phyloP scores from a whole-genome alignment of 176 grass and related monocot genomes.

The Zea mays region DNA sequence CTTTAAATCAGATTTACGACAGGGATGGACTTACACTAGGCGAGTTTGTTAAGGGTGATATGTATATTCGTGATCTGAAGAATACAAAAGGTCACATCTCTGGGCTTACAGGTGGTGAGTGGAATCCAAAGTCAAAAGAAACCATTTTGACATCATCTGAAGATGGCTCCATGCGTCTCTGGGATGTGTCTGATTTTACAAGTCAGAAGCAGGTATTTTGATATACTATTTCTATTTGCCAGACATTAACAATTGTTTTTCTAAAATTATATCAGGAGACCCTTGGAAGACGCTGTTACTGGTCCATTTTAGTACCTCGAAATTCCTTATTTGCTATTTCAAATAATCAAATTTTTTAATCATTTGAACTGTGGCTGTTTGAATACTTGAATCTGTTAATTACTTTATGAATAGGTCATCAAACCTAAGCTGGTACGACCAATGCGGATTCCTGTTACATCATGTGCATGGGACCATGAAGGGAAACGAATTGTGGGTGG shows the following conservation, averaged over 20 bases:
- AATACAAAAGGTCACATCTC: slow-evolving; percentile 58
- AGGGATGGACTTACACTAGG: slow-evolving; percentile 90
- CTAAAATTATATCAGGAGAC: slow-evolving; percentile 5
- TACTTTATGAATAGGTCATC: slow-evolving; percentile 65
- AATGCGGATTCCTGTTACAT: slow-evolving; percentile 76
- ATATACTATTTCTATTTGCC: neutral
- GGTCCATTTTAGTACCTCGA: neutral
- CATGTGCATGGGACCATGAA: slow-evolving; percentile 95
- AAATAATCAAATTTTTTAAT: slow-evolving; percentile 21
- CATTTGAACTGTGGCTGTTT: neutral
- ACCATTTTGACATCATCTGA: slow-evolving; percentile 93
- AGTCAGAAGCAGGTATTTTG: slow-evolving; percentile 89
- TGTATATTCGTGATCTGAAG: slow-evolving; percentile 99
- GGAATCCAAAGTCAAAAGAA: slow-evolving; percentile 99
- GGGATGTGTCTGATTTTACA: slow-evolving; percentile 89
- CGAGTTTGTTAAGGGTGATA: slow-evolving; percentile 95
- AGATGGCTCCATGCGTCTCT: slow-evolving; percentile 94
- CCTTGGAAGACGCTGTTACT: slow-evolving; percentile 23
- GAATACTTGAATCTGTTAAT: neutral
- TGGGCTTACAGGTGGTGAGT: slow-evolving; percentile 61
- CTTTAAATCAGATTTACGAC: slow-evolving; percentile 79
- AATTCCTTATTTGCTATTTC: slow-evolving; percentile 25
- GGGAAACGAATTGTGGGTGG: slow-evolving; percentile 88
- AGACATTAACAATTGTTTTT: neutral
- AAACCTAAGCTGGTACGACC: slow-evolving; percentile 91